Conservation (phyloP, 1,139 yeast species). For the Pichia terricola region DNA sequence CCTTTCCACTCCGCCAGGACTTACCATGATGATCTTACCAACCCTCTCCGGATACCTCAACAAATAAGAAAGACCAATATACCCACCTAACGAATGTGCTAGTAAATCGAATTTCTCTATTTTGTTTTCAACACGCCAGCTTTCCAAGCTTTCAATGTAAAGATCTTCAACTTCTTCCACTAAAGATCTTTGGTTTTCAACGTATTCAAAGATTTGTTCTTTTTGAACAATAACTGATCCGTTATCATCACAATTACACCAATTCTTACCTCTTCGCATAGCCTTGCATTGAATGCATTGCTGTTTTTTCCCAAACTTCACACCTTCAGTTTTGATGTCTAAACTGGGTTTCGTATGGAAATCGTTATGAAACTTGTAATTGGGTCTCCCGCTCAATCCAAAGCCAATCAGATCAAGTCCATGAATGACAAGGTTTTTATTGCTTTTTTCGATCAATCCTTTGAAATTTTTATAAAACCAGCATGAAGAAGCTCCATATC, state of each 20-base stretch:
- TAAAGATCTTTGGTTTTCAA: conserved; percentile 33
- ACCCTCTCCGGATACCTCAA: conserved; percentile 60
- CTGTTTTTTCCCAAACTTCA: conserved; percentile 7
- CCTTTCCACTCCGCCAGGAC: conserved; percentile 88
- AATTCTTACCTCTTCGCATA: not conserved
- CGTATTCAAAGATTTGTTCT: conserved; percentile 18
- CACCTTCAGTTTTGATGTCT: conserved; percentile 15
- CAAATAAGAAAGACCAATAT: conserved; percentile 71
- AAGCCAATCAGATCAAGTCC: conserved; percentile 80
- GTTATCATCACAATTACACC: conserved; percentile 8
- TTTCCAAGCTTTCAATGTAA: conserved; percentile 74
- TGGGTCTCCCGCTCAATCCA: conserved; percentile 69
- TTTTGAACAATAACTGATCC: conserved; percentile 8
- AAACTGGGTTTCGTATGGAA: conserved; percentile 16
- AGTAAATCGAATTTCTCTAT: conserved; percentile 57
- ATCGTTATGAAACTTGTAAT: conserved; percentile 25
- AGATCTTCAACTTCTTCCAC: conserved; percentile 55
- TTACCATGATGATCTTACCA: conserved; percentile 58
- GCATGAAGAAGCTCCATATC: conserved; percentile 85
- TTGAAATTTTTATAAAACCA: conserved; percentile 75
- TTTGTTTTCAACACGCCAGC: conserved; percentile 59
- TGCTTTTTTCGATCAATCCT: conserved; percentile 30
- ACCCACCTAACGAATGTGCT: conserved; percentile 94
- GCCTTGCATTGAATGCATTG: too few relatives aligned
- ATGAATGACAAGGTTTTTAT: conserved; percentile 35